Base-by-base conservation (phyloP, 768 basidiomycete genomes). In the Heimioporus sp. region DNA sequence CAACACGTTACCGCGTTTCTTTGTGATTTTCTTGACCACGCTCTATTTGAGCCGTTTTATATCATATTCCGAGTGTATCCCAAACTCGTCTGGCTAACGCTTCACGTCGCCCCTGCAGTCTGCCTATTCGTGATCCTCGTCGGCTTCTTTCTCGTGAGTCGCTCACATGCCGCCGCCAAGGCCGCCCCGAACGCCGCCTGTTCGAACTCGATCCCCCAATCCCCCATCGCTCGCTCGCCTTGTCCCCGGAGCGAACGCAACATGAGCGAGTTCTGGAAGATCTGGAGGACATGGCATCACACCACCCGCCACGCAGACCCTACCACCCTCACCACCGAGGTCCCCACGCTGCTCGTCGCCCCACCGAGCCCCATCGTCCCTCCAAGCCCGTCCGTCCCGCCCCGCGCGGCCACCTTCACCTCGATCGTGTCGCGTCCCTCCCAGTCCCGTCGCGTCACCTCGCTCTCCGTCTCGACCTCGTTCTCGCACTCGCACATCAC, bases 91-190 rank as follows among this genome's bases (percentile, higher is more conserved):
- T 53, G n/a, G 36, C 64, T 66, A 39, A 65, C 34, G 2, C 35
- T 10, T 35, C 19, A 52, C n/a, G 19, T 35, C 28, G 3, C 10
- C 35, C 16, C 16, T 15, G 17, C 46, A 68, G 67, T 57, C 11
- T 65, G 63, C 37, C 54, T 68, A 16, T 20, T 59, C 21, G 35
- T 57, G 13, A 57, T 68, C 28, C 37, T 68, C 46, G 43, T 57
- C 20, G 67, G 67, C 17, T 68, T 68, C 57, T 65, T 55, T 48
- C 37, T 60, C 46, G 67, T 68, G 46, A 58, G 58, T 41, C 59
- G 56, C 24, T 28, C 24, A 28, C 58, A 46, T 42, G 51, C 21
- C 6, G 48, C 44, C 32, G 17, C 37, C 42, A 44, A 45, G 11
- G 21, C 53, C 35, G 24, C 54, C 21, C 41, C 51, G 16, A 47